phyloP scores from a whole-genome alignment of 1,284 basidiomycete genomes.

The Cutaneotrichosporon sp. region DNA sequence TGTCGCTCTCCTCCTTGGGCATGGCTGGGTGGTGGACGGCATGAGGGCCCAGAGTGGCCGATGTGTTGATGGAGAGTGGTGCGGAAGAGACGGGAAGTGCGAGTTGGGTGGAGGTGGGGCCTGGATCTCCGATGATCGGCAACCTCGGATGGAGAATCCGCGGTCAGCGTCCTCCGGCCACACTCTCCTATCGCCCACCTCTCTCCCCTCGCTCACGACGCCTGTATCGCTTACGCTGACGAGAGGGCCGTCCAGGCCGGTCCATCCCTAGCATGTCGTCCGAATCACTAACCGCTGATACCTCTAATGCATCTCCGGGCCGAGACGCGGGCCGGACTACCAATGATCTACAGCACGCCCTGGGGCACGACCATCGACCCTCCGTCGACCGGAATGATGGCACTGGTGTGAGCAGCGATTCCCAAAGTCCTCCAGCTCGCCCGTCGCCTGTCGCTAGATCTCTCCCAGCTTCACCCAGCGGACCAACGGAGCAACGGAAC shows the following conservation, averaged over 20 bases:
- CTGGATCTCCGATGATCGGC: constrained; percentile 10
- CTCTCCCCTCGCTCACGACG: no score
- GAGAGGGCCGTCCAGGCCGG: no score
- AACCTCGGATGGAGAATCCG: neutral
- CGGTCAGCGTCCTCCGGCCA: constrained; percentile 2
- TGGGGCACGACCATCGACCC: constrained; percentile 8
- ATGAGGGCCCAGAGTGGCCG: neutral
- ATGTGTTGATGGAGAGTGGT: neutral
- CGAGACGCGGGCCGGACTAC: no score
- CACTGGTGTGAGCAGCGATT: neutral
- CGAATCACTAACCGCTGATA: neutral
- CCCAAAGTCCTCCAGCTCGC: neutral
- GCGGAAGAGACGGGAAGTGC: neutral
- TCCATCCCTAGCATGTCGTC: neutral
- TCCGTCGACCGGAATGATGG: constrained; percentile 4
- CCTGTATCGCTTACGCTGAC: no score
- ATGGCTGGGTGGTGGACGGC: no score
- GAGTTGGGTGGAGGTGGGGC: neutral
- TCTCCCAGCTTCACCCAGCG: neutral
- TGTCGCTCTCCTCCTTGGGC: no score
- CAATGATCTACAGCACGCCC: neutral
- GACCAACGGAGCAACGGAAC: neutral
- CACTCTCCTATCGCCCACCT: no score
- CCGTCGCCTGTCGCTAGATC: no score
- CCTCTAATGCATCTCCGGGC: neutral